These are phyloP conservation scores for Fusarium armeniacum DNA, from an alignment of 2,329 filamentous ascomycete species.

Conservation along the genomic window DNA sequence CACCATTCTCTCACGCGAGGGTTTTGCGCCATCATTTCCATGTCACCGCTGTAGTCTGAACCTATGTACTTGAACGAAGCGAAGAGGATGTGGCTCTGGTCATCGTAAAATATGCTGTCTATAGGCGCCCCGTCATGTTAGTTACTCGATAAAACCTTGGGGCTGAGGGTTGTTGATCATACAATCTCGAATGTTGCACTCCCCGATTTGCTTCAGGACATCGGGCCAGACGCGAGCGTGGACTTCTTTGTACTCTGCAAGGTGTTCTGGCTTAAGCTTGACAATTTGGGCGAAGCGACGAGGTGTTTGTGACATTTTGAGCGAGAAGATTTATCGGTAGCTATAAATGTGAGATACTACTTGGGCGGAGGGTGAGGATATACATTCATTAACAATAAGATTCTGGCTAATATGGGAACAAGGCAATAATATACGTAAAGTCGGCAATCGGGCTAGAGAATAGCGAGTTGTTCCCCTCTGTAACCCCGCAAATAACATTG, in stretches of 20 bases:
- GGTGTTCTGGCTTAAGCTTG: constrained; percentile 75
- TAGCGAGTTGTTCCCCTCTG: constrained; percentile 32
- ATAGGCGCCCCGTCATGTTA: constrained; percentile 6
- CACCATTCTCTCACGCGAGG: constrained; percentile 83
- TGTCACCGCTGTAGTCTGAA: constrained; percentile 78
- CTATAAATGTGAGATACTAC: neutral
- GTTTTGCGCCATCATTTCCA: constrained; percentile 81
- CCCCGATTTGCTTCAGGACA: constrained; percentile 80
- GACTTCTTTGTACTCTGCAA: constrained; percentile 79
- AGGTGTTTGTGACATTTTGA: constrained; percentile 55
- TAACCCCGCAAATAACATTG: constrained; percentile 36
- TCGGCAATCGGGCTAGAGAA: constrained; percentile 40
- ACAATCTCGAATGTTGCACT: constrained; percentile 82
- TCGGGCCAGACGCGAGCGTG: constrained; percentile 84
- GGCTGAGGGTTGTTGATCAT: constrained; percentile 41
- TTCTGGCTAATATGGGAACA: neutral
- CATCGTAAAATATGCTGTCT: constrained; percentile 82
- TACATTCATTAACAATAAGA: neutral
- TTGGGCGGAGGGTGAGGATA: neutral
- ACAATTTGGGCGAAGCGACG: constrained; percentile 79
- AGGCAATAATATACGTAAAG: constrained; percentile 23
- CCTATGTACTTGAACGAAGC: constrained; percentile 85
- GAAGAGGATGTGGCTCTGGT: constrained; percentile 74
- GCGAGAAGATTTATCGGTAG: neutral
- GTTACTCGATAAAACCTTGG: neutral